Evolutionary conservation across 116 monocot genomes (phyloP).

Genomic region (Zostera marina): DNA sequence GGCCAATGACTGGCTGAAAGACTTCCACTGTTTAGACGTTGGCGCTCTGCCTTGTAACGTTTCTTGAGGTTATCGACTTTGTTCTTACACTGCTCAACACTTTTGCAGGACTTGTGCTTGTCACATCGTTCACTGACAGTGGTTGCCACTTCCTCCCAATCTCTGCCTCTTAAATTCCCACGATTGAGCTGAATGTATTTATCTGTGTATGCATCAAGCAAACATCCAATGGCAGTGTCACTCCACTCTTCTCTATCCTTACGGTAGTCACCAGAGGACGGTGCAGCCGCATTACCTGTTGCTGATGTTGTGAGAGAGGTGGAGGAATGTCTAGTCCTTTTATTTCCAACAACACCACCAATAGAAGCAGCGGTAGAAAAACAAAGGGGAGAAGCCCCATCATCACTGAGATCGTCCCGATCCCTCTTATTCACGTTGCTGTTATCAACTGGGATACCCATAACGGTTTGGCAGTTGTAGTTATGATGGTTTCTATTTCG

Average conservation of each 20-base stretch:
- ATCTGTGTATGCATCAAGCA: constrained; percentile 84
- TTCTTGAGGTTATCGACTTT: constrained; percentile 98
- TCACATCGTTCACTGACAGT: constrained; percentile 64
- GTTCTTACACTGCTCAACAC: constrained; percentile 98
- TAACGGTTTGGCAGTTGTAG: too few species aligned
- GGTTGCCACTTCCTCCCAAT: constrained; percentile 99
- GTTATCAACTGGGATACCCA: background rate
- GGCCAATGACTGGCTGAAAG: constrained; percentile 76
- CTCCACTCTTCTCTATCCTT: constrained; percentile 99
- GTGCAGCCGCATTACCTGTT: background rate
- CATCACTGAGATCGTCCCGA: constrained; percentile 67
- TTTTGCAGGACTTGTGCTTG: constrained; percentile 70
- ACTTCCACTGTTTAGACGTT: constrained; percentile 44
- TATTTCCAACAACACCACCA: constrained; percentile 5
- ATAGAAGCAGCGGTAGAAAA: constrained; percentile 4
- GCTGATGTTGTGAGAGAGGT: constrained; percentile 6
- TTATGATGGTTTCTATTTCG: background rate
- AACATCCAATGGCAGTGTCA: constrained; percentile 70
- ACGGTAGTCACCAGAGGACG: constrained; percentile 49
- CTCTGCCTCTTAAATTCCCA: constrained; percentile 88
- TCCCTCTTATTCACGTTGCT: constrained; percentile 31
- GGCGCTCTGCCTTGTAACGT: constrained; percentile 97
- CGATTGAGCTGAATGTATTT: constrained; percentile 78
- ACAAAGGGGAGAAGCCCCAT: constrained; percentile 51
- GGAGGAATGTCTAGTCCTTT: constrained; percentile 16